Evolutionary conservation across 345 rosid species (phyloP).

Genomic region (Ailanthus altissimus): DNA sequence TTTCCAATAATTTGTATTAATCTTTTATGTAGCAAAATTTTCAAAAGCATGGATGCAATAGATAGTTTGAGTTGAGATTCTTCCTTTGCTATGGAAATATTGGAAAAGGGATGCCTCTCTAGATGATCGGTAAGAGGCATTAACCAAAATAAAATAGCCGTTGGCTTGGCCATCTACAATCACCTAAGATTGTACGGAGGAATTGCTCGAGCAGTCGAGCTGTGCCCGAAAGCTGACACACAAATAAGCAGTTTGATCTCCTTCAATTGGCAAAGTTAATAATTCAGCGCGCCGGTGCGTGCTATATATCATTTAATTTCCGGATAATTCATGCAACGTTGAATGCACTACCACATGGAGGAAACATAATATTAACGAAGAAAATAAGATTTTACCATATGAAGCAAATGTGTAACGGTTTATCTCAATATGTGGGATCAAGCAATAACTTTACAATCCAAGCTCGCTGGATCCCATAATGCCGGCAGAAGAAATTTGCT

Average conservation of each 20-base stretch:
- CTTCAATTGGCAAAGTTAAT: too few relatives aligned
- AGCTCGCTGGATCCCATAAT: constrained; percentile 20
- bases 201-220: neutral
- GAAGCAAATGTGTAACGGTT: too few relatives aligned
- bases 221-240: neutral
- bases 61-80: neutral
- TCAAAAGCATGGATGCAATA: neutral
- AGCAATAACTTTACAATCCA: constrained; percentile 13
- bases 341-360: too few relatives aligned
- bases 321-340: too few relatives aligned
- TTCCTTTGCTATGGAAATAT: neutral
- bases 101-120: neutral
- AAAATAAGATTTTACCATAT: too few relatives aligned
- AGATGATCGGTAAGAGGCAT: neutral
- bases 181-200: neutral
- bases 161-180: neutral
- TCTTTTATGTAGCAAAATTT: neutral
- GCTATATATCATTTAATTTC: too few relatives aligned
- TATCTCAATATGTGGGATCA: neutral
- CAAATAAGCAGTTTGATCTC: neutral
- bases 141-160: neutral
- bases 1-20: neutral
- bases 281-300: too few relatives aligned
- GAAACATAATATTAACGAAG: too few relatives aligned
- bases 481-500: constrained; percentile 32